A percentile compares a stretch with the other conserved stretches of the same genome.
Evolutionary conservation across 768 basidiomycete species (phyloP).

Genomic region (Leccinum sublutescens): DNA sequence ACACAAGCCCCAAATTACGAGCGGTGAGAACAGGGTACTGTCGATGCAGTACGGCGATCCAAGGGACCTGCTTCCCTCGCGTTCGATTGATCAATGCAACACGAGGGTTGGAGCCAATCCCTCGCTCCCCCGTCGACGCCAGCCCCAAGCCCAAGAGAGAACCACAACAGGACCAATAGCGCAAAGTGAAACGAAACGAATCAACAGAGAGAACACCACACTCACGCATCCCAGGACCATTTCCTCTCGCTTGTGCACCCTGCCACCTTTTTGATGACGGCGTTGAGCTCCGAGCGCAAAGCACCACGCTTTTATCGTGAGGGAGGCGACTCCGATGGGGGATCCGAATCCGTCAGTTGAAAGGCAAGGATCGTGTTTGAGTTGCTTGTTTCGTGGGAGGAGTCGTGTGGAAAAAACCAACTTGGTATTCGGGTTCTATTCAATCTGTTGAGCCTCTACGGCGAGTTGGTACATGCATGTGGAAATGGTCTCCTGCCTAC

Average conservation of each 20-base stretch:
- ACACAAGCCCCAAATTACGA: constrained; percentile 9
- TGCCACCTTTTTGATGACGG: constrained; percentile 52
- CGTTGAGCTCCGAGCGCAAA: constrained; percentile 48
- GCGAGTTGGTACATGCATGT: constrained; percentile 3
- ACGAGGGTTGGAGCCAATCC: not conserved
- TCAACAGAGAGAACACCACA: constrained; percentile 9
- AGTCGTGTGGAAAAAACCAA: constrained; percentile 30
- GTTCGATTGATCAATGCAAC: constrained; percentile 14
- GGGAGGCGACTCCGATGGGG: constrained; percentile 38
- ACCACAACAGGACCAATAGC: not conserved
- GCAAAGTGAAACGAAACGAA: not conserved
- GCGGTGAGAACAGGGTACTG: constrained; percentile 7
- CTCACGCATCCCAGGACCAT: constrained; percentile 69
- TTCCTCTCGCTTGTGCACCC: constrained; percentile 47
- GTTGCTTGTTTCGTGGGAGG: constrained; percentile 55
- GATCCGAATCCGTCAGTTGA: constrained; percentile 60
- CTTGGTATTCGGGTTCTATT: not conserved
- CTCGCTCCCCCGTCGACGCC: not conserved
- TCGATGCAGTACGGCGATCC: not conserved
- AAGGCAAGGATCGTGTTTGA: constrained; percentile 66
- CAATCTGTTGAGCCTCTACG: not conserved
- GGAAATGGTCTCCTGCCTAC: constrained; percentile 67
- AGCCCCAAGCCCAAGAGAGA: constrained; percentile 1
- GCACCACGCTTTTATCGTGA: constrained; percentile 48
- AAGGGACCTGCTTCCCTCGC: constrained; percentile 12